These are phyloP conservation scores for Amanita brunnescens DNA, from an alignment of 768 basidiomycete genomes.

Conservation along the genomic window DNA sequence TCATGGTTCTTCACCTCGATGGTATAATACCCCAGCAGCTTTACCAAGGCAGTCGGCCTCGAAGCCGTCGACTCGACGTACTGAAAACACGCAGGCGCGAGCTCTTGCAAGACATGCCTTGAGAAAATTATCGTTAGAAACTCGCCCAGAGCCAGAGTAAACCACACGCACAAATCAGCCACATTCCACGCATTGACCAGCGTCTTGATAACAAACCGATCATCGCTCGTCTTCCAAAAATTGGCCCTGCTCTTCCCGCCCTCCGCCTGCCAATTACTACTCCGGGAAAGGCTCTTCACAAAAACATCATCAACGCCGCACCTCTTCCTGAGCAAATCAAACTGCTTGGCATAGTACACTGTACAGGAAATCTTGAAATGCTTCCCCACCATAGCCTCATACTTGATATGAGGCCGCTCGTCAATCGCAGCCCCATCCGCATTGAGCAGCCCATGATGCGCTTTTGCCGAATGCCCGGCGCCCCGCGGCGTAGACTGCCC, in stretches of 20 bases:
- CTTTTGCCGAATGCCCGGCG: constrained; percentile 24
- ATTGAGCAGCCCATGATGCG: constrained; percentile 42
- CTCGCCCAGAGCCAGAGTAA: constrained; percentile 1
- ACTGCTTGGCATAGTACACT: constrained; percentile 76
- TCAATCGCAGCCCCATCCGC: constrained; percentile 41
- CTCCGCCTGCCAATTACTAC: constrained; percentile 62
- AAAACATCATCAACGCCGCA: constrained; percentile 61
- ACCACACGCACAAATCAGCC: constrained; percentile 58
- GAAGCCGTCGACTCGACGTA: constrained; percentile 66
- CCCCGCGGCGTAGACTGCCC: constrained; percentile 23
- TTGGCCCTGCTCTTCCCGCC: constrained; percentile 76
- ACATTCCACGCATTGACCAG: constrained; percentile 84
- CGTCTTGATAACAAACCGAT: constrained; percentile 78
- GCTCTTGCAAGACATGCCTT: constrained; percentile 72
- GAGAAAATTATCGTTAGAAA: not conserved
- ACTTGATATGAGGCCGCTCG: constrained; percentile 75
- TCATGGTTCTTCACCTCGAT: constrained; percentile 70
- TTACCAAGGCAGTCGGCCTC: constrained; percentile 63
- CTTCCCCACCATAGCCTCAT: constrained; percentile 72
- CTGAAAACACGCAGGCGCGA: constrained; percentile 71
- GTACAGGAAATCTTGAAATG: constrained; percentile 72
- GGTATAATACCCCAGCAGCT: constrained; percentile 77
- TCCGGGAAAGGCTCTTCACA: constrained; percentile 49
- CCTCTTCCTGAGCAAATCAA: constrained; percentile 53
- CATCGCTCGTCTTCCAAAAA: constrained; percentile 78